Percentiles rank a stretch among this genome's conserved stretches.
These are phyloP conservation scores for Fusarium liriodendri DNA, from an alignment of 2,329 filamentous ascomycete genomes.

Conservation along the genomic window DNA sequence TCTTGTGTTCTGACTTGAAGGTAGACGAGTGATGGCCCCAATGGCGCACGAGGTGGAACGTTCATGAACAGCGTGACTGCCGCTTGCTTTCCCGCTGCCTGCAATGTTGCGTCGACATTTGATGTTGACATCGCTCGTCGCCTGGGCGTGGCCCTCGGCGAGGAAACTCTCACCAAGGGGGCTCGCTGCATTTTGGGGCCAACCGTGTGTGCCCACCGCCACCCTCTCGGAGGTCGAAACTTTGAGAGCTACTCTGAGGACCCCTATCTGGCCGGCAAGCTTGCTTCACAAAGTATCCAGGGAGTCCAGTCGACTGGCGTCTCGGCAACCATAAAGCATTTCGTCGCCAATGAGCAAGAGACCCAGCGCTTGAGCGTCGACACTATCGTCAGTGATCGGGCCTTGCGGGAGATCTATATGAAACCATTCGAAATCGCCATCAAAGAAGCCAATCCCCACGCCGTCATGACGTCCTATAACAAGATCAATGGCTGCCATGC, in stretches of 20 bases:
- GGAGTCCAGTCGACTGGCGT: slow-evolving; percentile 52
- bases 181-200: slow-evolving; percentile 67
- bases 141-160: slow-evolving; percentile 67
- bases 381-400: slow-evolving; percentile 5
- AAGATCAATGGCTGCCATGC: slow-evolving; percentile 53
- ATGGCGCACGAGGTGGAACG: slow-evolving; percentile 4
- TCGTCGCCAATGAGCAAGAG: slow-evolving; percentile 47
- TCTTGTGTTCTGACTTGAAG: neutral
- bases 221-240: slow-evolving; percentile 53
- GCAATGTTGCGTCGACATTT: slow-evolving; percentile 68
- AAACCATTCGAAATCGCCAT: slow-evolving; percentile 40
- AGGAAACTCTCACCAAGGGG: slow-evolving; percentile 66
- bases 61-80: neutral
- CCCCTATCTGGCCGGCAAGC: slow-evolving; percentile 51
- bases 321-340: slow-evolving; percentile 19
- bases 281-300: slow-evolving; percentile 43
- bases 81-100: slow-evolving; percentile 28
- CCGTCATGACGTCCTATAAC: slow-evolving; percentile 42
- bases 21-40: slow-evolving; percentile 7
- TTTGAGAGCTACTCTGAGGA: slow-evolving; percentile 47
- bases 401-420: slow-evolving; percentile 32
- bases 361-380: slow-evolving; percentile 15
- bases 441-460: slow-evolving; percentile 47
- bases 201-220: slow-evolving; percentile 51
- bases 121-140: slow-evolving; percentile 65